These are phyloP conservation scores for Hagleromyces aurorensis DNA, from an alignment of 805 yeast species.

Conservation along the genomic window DNA sequence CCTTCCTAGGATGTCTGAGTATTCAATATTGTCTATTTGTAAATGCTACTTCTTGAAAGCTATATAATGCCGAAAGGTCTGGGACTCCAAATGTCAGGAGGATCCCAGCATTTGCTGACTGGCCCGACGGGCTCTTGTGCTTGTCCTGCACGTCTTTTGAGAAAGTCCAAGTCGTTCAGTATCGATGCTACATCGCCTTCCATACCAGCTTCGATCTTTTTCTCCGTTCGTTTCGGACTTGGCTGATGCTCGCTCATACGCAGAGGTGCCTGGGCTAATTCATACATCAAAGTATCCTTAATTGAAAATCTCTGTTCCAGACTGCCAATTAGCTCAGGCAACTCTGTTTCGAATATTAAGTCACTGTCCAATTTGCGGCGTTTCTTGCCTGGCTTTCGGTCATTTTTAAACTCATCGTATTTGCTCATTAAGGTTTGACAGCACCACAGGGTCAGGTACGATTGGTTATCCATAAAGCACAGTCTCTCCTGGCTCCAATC, in stretches of 20 bases:
- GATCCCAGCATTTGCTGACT: conserved; percentile 24
- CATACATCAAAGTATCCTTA: background rate
- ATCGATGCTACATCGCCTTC: conserved; percentile 10
- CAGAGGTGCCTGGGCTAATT: background rate
- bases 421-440: conserved; percentile 6
- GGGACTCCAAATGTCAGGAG: conserved; percentile 51
- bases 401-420: conserved; percentile 4
- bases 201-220: background rate
- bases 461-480: conserved; percentile 8
- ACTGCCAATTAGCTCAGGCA: no score
- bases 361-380: no score
- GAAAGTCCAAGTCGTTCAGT: conserved; percentile 10
- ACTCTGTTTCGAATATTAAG: no score
- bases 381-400: no score
- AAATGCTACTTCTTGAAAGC: conserved; percentile 4
- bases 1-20: conserved; percentile 95
- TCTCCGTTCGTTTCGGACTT: conserved; percentile 1
- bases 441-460: conserved; percentile 10
- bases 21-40: conserved; percentile 9
- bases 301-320: no score
- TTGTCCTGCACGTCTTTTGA: conserved; percentile 17
- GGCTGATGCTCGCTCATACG: no score
- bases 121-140: conserved; percentile 23
- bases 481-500: conserved; percentile 14
- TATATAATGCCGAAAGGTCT: conserved; percentile 45